A percentile compares a stretch with the other conserved stretches of the same genome.
Evolutionary conservation across 2,329 filamentous ascomycete species (phyloP).

Genomic region (Acrodontium crateriforme): DNA sequence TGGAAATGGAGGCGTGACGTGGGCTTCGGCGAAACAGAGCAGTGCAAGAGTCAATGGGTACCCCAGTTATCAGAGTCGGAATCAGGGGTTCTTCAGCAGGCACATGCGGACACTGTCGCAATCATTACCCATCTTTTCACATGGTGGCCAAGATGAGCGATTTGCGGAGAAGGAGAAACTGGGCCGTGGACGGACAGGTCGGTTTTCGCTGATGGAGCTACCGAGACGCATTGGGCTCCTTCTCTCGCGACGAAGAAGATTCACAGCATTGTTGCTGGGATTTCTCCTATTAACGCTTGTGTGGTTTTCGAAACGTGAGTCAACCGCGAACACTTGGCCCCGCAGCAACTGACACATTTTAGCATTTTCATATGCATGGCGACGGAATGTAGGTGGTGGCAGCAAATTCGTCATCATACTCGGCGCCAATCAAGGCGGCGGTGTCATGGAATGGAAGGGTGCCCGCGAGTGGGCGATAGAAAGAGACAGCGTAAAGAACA

Average conservation of each 20-base stretch:
- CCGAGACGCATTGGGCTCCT: slow-evolving; percentile 14
- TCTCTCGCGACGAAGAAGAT: slow-evolving; percentile 17
- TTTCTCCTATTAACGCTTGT: slow-evolving; percentile 12
- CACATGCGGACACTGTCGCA: slow-evolving; percentile 71
- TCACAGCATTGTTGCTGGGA: slow-evolving; percentile 13
- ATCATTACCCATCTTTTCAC: slow-evolving; percentile 60
- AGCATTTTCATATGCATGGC: slow-evolving; percentile 49
- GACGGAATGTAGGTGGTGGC: slow-evolving; percentile 65
- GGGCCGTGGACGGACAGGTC: slow-evolving; percentile 33
- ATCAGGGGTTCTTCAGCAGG: slow-evolving; percentile 74
- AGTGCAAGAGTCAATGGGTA: slow-evolving; percentile 61
- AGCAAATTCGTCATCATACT: slow-evolving; percentile 88
- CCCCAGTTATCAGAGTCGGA: slow-evolving; percentile 61
- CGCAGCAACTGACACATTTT: slow-evolving; percentile 13
- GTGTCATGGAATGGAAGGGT: slow-evolving; percentile 98
- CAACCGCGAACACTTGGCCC: background rate
- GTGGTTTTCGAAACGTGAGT: slow-evolving; percentile 15
- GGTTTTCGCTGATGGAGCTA: slow-evolving; percentile 9
- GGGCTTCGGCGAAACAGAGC: slow-evolving; percentile 70
- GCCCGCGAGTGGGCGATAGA: slow-evolving; percentile 97
- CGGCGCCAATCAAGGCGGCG: slow-evolving; percentile 84
- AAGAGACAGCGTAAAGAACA: slow-evolving; percentile 88
- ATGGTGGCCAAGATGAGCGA: slow-evolving; percentile 27
- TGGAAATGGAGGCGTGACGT: slow-evolving; percentile 51
- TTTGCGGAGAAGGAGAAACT: slow-evolving; percentile 70